Evolutionary conservation across 208 protist species (phyloP).

Genomic region (Entamoeba moshkovskii): DNA sequence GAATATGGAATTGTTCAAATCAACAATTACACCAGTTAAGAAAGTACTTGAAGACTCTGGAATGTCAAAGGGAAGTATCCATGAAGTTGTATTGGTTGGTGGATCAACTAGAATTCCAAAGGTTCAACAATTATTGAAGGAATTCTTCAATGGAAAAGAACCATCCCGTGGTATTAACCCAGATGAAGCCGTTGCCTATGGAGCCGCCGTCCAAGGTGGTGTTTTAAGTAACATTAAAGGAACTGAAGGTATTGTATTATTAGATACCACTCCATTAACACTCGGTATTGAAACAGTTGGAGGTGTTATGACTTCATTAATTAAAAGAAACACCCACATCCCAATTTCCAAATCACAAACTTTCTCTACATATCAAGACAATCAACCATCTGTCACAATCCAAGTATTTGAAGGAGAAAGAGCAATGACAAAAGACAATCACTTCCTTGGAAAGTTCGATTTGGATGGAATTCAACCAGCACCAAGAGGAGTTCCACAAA

Average conservation of each 20-base stretch:
- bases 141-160: constrained; percentile 87
- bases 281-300: constrained; percentile 90
- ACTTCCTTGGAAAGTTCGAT: constrained; percentile 86
- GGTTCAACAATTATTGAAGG: constrained; percentile 76
- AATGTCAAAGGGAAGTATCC: constrained; percentile 73
- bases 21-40: constrained; percentile 73
- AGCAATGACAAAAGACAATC: constrained; percentile 89
- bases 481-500: constrained; percentile 46
- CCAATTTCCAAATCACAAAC: constrained; percentile 40
- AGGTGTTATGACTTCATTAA: constrained; percentile 68
- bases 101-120: constrained; percentile 87
- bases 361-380: constrained; percentile 82
- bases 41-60: constrained; percentile 71
- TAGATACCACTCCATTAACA: constrained; percentile 92
- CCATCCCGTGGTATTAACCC: constrained; percentile 80
- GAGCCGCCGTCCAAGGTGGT: constrained; percentile 86
- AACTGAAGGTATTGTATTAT: constrained; percentile 73
- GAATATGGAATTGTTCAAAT: constrained; percentile 81
- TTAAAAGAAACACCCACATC: constrained; percentile 29
- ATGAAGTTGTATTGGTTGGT: constrained; percentile 87
- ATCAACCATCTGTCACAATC: constrained; percentile 66
- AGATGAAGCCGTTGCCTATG: constrained; percentile 91
- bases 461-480: constrained; percentile 69
- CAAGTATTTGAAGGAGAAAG: constrained; percentile 91
- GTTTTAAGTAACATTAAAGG: constrained; percentile 63